phyloP scores from a whole-genome alignment of 345 rosid species.

The Corchorus capsularis region DNA sequence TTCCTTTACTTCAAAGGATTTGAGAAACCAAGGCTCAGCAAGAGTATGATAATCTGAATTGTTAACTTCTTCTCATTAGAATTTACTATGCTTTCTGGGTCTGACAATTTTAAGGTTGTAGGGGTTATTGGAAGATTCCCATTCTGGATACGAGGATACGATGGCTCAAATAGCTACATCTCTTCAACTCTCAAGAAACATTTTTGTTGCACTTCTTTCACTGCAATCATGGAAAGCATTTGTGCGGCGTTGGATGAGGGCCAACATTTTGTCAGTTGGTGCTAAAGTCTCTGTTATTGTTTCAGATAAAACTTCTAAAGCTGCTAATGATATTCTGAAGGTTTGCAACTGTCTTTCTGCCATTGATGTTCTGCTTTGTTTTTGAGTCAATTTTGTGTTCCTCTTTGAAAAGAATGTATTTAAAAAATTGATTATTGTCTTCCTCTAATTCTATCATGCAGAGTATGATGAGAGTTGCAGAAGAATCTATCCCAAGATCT shows the following conservation, averaged over 20 bases:
- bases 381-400: conserved; percentile 4
- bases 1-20: conserved; percentile 55
- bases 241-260: conserved; percentile 81
- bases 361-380: conserved; percentile 10
- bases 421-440: not conserved
- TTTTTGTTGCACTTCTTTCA: conserved; percentile 74
- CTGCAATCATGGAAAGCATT: conserved; percentile 91
- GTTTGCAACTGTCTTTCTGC: conserved; percentile 36
- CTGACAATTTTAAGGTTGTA: conserved; percentile 33
- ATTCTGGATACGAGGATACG: conserved; percentile 58
- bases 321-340: conserved; percentile 85
- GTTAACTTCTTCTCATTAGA: conserved; percentile 19
- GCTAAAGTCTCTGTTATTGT: conserved; percentile 42
- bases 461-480: conserved; percentile 66
- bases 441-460: conserved; percentile 32
- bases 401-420: conserved; percentile 1
- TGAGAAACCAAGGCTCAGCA: conserved; percentile 42
- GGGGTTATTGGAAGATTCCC: conserved; percentile 54
- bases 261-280: conserved; percentile 47
- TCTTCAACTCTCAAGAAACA: conserved; percentile 81
- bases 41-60: conserved; percentile 44
- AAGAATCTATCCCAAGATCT: conserved; percentile 79
- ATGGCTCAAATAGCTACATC: conserved; percentile 70
- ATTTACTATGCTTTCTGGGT: conserved; percentile 21
- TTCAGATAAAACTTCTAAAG: conserved; percentile 65